phyloP scores from a whole-genome alignment of 176 grass and related monocot genomes.

The Dendrocalamus sinicus region DNA sequence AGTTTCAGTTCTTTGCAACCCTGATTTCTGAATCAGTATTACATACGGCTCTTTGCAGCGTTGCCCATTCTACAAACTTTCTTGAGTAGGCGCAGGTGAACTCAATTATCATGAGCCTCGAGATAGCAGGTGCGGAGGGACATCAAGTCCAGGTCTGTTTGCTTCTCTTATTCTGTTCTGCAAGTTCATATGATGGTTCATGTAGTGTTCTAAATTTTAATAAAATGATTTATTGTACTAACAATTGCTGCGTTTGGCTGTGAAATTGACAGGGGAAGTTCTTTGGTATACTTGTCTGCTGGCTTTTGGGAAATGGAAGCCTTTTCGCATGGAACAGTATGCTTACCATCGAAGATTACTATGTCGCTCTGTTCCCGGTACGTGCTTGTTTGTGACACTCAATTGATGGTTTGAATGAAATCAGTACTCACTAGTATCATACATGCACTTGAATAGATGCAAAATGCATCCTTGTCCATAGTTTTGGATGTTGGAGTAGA shows the following conservation, averaged over 20 bases:
- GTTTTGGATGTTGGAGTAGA: neutral
- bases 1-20: neutral
- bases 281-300: conserved; percentile 70
- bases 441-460: conserved; percentile 4
- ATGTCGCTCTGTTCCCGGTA: conserved; percentile 68
- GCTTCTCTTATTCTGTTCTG: neutral
- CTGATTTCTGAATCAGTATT: conserved; percentile 22
- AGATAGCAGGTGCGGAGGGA: conserved; percentile 39
- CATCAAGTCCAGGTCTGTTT: conserved; percentile 43
- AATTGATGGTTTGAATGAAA: neutral
- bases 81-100: neutral
- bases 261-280: conserved; percentile 62
- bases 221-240: neutral
- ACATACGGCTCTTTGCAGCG: neutral
- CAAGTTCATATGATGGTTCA: neutral
- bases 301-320: conserved; percentile 77
- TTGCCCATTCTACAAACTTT: neutral
- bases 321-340: conserved; percentile 81
- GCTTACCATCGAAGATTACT: conserved; percentile 86
- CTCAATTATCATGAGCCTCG: conserved; percentile 32
- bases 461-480: neutral
- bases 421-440: neutral
- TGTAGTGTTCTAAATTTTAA: neutral
- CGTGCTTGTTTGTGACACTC: conserved; percentile 5
- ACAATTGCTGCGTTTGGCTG: conserved; percentile 21